These are phyloP conservation scores for Aureoboletus auriporus DNA, from an alignment of 768 basidiomycete species.

Conservation along the genomic window DNA sequence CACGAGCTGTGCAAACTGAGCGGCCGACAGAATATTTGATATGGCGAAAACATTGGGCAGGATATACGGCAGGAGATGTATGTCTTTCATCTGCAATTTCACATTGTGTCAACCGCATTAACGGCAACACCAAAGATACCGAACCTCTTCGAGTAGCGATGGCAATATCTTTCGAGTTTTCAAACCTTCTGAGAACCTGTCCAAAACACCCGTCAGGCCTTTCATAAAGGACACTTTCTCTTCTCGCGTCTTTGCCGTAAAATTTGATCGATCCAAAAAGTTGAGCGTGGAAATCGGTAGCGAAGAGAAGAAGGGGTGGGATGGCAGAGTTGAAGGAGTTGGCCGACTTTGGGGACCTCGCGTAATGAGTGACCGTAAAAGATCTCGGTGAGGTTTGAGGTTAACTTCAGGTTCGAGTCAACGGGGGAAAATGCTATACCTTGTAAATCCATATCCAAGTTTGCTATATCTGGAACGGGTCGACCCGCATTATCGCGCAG, in stretches of 20 bases:
- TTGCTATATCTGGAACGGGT: slow-evolving; percentile 56
- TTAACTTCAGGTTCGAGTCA: slow-evolving; percentile 7
- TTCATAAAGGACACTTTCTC: slow-evolving; percentile 97
- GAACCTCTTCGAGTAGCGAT: slow-evolving; percentile 90
- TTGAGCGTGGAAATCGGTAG: slow-evolving; percentile 93
- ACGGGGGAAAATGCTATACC: slow-evolving; percentile 37
- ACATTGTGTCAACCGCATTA: slow-evolving; percentile 4
- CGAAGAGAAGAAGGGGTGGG: slow-evolving; percentile 91
- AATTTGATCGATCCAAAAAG: slow-evolving; percentile 93
- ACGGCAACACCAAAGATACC: slow-evolving; percentile 9
- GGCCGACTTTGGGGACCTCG: slow-evolving; percentile 70
- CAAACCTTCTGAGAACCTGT: slow-evolving; percentile 83
- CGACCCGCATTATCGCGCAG: slow-evolving; percentile 69
- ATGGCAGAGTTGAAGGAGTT: slow-evolving; percentile 73
- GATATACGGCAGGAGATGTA: slow-evolving; percentile 88
- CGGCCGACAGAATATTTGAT: slow-evolving; percentile 66
- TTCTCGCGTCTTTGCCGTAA: slow-evolving; percentile 89
- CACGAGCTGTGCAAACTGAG: slow-evolving; percentile 78
- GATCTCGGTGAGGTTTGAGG: slow-evolving; percentile 40
- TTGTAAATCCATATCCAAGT: slow-evolving; percentile 70
- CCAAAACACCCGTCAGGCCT: slow-evolving; percentile 75
- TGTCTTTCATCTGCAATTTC: slow-evolving; percentile 80
- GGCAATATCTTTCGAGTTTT: slow-evolving; percentile 87
- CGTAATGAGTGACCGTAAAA: slow-evolving; percentile 79
- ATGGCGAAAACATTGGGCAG: slow-evolving; percentile 95